Evolutionary conservation across 495 filamentous ascomycete species (phyloP).

Genomic region (Podospora pseudopauciseta): DNA sequence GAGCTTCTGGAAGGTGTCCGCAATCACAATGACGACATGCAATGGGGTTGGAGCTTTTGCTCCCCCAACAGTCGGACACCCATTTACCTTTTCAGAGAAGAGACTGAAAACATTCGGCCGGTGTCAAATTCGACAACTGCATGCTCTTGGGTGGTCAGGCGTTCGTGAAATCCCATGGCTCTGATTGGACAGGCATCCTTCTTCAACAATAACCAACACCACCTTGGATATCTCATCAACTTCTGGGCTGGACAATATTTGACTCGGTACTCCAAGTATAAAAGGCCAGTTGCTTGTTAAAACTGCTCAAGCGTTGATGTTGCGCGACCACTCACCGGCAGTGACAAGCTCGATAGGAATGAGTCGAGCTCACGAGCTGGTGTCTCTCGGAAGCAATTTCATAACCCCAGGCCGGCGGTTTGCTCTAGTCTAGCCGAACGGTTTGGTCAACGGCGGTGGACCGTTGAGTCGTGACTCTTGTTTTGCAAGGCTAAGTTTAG

Average conservation of each 20-base stretch:
- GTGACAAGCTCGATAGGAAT: not conserved
- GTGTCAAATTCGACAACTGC: not conserved
- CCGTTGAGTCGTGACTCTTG: not conserved
- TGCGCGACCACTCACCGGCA: not conserved
- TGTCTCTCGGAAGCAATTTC: not conserved
- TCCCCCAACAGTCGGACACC: not conserved
- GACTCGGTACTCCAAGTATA: not conserved
- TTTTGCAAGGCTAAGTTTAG: not conserved
- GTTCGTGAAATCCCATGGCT: not conserved
- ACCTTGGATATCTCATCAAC: no score
- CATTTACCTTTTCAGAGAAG: not conserved
- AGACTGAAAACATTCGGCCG: not conserved
- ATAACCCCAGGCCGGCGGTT: not conserved
- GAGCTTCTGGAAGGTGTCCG: not conserved
- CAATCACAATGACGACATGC: slow-evolving; percentile 4
- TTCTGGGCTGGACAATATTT: not conserved
- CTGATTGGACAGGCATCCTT: not conserved
- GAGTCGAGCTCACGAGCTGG: not conserved
- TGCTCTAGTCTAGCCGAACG: not conserved
- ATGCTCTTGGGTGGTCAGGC: not conserved
- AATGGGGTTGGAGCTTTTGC: not conserved
- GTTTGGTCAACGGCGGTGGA: not conserved
- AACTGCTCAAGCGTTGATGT: not conserved
- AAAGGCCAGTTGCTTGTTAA: not conserved
- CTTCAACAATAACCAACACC: no score